Conservation (phyloP, 179 eudicot genomes). For the Gypsophila paniculata region DNA sequence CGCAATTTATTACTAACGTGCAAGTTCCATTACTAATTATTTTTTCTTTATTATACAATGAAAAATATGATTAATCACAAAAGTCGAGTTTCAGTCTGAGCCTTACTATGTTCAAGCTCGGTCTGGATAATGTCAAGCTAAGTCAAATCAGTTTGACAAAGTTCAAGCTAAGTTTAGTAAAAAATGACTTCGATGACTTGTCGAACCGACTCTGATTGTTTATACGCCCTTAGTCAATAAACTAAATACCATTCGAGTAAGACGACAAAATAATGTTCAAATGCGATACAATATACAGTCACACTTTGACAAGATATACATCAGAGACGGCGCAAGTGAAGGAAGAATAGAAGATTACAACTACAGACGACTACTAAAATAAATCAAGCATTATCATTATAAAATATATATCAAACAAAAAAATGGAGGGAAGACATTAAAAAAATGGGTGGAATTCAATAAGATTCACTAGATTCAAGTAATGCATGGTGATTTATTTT, state of each 20-base stretch:
- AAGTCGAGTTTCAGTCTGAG: too few relatives aligned
- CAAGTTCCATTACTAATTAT: too few relatives aligned
- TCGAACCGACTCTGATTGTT: too few relatives aligned
- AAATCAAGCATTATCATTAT: constrained; percentile 4
- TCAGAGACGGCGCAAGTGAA: constrained; percentile 29
- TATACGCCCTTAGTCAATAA: neutral
- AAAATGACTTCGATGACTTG: too few relatives aligned
- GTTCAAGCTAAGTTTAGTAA: too few relatives aligned
- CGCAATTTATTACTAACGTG: neutral
- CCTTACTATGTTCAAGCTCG: too few relatives aligned
- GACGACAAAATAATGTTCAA: constrained; percentile 28
- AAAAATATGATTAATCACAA: too few relatives aligned
- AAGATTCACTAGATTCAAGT: constrained; percentile 17
- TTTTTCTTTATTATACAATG: too few relatives aligned
- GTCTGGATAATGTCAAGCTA: too few relatives aligned
- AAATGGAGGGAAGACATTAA: neutral
- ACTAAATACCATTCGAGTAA: neutral
- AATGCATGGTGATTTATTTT: neutral
- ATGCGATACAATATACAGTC: constrained; percentile 19
- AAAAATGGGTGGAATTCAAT: neutral
- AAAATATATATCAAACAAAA: too few relatives aligned
- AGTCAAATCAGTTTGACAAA: too few relatives aligned
- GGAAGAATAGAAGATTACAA: constrained; percentile 23
- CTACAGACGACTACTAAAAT: neutral
- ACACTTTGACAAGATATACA: constrained; percentile 26